A percentile compares a stretch with the other conserved stretches of the same genome.
Evolutionary conservation across 306 rosid genomes (phyloP).

Genomic region (Styphnolobium japonicum): DNA sequence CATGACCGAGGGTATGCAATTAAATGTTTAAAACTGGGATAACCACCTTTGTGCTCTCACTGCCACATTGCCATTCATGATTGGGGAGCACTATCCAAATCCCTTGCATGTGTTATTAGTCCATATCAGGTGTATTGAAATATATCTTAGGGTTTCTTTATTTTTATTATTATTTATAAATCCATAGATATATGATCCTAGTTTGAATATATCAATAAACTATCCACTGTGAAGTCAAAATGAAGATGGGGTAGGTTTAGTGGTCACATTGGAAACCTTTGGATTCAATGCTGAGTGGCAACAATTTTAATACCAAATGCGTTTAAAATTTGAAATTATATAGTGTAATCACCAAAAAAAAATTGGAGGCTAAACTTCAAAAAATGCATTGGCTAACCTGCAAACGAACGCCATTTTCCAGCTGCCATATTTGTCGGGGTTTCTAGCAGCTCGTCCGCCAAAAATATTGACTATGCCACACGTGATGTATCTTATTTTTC

Average conservation of each 20-base stretch:
- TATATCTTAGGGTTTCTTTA: not conserved
- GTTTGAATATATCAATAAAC: not conserved
- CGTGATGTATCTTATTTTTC: too few relatives aligned
- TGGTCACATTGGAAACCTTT: slow-evolving; percentile 8
- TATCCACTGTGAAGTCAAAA: not conserved
- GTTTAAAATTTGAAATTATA: slow-evolving; percentile 1
- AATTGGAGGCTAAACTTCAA: too few relatives aligned
- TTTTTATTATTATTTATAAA: not conserved
- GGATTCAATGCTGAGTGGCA: not conserved
- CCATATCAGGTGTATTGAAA: slow-evolving; percentile 28
- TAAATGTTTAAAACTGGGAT: slow-evolving; percentile 12
- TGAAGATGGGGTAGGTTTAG: slow-evolving; percentile 28
- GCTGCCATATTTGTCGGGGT: too few relatives aligned
- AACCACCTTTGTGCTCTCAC: slow-evolving; percentile 11
- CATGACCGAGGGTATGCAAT: not conserved
- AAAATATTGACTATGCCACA: too few relatives aligned
- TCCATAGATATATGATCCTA: slow-evolving; percentile 5
- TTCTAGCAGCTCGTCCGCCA: too few relatives aligned
- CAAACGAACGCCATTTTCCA: too few relatives aligned
- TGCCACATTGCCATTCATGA: slow-evolving; percentile 14
- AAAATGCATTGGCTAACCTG: too few relatives aligned
- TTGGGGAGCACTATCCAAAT: slow-evolving; percentile 5
- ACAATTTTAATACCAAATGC: not conserved
- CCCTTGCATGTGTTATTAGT: not conserved
- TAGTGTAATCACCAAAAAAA: too few relatives aligned